Evolutionary conservation across 176 grass and related monocot genomes (phyloP).

Genomic region (Ampelocalamus luodianensis): DNA sequence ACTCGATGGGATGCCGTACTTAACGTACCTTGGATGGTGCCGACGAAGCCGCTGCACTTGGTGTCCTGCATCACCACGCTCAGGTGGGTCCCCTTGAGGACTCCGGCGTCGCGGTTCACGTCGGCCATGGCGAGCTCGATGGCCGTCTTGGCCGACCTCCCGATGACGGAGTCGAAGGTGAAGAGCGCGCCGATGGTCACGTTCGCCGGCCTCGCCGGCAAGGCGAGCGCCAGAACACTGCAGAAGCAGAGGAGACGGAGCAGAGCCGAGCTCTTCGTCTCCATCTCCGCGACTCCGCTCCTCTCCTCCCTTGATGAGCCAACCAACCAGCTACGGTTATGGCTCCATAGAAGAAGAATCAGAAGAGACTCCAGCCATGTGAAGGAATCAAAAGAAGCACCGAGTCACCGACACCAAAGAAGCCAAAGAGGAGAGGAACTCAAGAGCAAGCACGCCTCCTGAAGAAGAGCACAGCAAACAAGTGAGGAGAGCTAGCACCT

Average conservation of each 20-base stretch:
- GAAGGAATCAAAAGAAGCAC: too few species aligned
- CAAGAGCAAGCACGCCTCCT: too few species aligned
- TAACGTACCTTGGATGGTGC: slow-evolving; percentile 70
- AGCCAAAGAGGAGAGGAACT: background rate
- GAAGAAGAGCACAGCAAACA: background rate
- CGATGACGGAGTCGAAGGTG: slow-evolving; percentile 85
- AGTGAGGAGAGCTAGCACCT: background rate
- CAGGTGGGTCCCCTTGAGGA: slow-evolving; percentile 66
- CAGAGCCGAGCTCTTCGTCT: background rate
- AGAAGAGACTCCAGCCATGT: too few species aligned
- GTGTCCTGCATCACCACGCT: slow-evolving; percentile 61
- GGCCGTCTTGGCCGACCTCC: slow-evolving; percentile 60
- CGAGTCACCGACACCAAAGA: too few species aligned
- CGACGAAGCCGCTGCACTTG: slow-evolving; percentile 91
- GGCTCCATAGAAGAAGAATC: background rate
- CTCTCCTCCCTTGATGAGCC: background rate
- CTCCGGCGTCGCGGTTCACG: slow-evolving; percentile 57
- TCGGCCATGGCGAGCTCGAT: slow-evolving; percentile 80
- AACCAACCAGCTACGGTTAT: background rate
- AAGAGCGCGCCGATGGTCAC: slow-evolving; percentile 82
- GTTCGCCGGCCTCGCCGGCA: slow-evolving; percentile 37
- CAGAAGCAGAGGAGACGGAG: slow-evolving; percentile 38
- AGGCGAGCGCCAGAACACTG: background rate
- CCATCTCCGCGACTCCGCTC: background rate
- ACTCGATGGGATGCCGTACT: too few species aligned